Percentiles rank a stretch among this genome's conserved stretches.
Evolutionary conservation across 2,329 filamentous ascomycete species (phyloP).

Genomic region (Ambrosiella cleistominuta): DNA sequence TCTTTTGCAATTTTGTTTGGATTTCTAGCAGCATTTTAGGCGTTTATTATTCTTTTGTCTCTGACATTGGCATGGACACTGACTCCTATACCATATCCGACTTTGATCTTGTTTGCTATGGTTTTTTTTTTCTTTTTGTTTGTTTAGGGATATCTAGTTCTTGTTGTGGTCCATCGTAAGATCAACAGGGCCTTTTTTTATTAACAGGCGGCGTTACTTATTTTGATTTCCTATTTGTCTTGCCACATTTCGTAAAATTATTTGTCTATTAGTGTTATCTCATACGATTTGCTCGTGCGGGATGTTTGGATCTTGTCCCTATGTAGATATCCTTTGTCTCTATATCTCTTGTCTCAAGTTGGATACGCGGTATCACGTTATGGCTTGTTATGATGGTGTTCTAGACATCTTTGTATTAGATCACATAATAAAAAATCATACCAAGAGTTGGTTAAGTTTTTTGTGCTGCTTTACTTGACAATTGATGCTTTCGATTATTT

Average conservation of each 20-base stretch:
- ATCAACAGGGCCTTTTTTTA: constrained; percentile 6
- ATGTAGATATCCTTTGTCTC: not conserved
- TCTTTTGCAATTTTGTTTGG: constrained; percentile 10
- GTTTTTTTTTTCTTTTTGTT: constrained; percentile 11
- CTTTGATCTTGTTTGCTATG: not conserved
- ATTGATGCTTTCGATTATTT: too few species aligned
- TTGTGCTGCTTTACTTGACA: too few species aligned
- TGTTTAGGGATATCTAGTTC: constrained; percentile 12
- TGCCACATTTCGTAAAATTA: not conserved
- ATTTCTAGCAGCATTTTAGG: constrained; percentile 12
- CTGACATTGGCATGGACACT: not conserved
- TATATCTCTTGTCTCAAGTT: too few species aligned
- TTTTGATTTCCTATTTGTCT: constrained; percentile 7
- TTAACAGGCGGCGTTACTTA: constrained; percentile 12
- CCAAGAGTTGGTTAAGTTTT: too few species aligned
- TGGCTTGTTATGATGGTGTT: too few species aligned
- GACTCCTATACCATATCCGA: not conserved
- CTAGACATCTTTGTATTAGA: too few species aligned
- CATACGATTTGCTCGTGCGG: not conserved
- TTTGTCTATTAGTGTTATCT: constrained; percentile 1
- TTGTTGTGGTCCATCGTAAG: not conserved
- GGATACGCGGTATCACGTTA: too few species aligned
- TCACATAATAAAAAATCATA: too few species aligned
- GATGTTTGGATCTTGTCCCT: not conserved
- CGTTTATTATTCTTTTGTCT: constrained; percentile 7